These are phyloP conservation scores for Saccharomycopsis crataegensis DNA, from an alignment of 1,139 yeast species.

Conservation along the genomic window DNA sequence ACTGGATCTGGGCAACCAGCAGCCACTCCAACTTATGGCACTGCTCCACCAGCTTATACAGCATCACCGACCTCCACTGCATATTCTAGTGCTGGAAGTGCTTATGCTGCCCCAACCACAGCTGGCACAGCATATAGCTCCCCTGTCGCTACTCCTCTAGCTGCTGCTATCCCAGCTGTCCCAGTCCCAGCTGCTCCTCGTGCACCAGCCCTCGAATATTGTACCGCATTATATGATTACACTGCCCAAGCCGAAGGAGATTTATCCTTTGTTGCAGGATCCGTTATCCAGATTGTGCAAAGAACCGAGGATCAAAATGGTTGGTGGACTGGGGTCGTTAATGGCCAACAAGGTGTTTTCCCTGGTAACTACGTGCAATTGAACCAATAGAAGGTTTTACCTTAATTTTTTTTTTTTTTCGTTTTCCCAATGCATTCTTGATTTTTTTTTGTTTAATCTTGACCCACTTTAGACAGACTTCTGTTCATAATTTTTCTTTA, in stretches of 20 bases:
- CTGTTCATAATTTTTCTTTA: neutral
- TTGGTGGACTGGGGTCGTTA: constrained; percentile 96
- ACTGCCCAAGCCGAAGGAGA: constrained; percentile 89
- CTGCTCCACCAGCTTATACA: neutral
- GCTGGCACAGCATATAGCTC: constrained; percentile 20
- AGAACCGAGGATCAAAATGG: constrained; percentile 81
- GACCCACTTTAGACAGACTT: neutral
- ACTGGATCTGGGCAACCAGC: constrained; percentile 12
- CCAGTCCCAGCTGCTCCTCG: constrained; percentile 22
- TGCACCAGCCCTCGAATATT: constrained; percentile 37
- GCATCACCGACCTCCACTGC: neutral
- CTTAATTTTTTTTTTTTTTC: neutral
- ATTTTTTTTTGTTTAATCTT: neutral
- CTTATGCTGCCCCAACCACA: constrained; percentile 13
- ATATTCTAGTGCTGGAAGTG: constrained; percentile 14
- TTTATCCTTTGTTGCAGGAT: constrained; percentile 79
- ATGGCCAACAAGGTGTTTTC: constrained; percentile 84
- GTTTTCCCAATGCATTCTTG: neutral
- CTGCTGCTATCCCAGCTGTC: constrained; percentile 27
- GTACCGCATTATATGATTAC: constrained; percentile 73
- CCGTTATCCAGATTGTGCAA: constrained; percentile 73
- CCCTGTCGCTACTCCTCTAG: constrained; percentile 22
- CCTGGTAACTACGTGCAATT: constrained; percentile 94
- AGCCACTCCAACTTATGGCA: constrained; percentile 16
- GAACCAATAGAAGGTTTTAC: constrained; percentile 27